Conservation (phyloP, 176 grass and related monocot genomes). For the Cocos nucifera region DNA sequence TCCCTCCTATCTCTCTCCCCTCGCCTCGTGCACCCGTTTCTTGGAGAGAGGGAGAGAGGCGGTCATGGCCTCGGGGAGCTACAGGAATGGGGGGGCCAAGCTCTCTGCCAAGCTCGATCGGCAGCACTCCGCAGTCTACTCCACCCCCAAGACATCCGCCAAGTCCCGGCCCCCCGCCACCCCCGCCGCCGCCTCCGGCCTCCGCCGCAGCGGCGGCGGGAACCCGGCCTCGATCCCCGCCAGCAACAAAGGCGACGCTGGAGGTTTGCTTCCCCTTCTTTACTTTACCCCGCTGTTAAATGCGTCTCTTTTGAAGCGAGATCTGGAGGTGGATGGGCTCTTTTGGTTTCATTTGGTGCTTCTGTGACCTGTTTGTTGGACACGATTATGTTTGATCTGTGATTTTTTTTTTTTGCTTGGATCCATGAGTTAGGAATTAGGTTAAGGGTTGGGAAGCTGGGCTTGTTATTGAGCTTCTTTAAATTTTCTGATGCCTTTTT, state of each 20-base stretch:
- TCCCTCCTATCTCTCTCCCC: too few relatives aligned
- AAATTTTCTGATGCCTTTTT: too few relatives aligned
- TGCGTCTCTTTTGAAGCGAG: too few relatives aligned
- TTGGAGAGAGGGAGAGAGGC: too few relatives aligned
- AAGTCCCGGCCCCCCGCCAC: slow-evolving; percentile 54
- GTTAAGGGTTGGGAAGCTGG: too few relatives aligned
- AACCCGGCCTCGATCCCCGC: slow-evolving; percentile 23
- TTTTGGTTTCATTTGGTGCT: not conserved
- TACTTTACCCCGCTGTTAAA: not conserved
- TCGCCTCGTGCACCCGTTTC: too few relatives aligned
- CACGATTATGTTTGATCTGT: too few relatives aligned
- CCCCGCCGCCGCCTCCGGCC: slow-evolving; percentile 19
- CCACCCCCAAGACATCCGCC: slow-evolving; percentile 57
- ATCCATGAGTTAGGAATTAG: too few relatives aligned
- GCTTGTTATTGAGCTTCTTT: too few relatives aligned
- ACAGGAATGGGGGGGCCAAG: slow-evolving; percentile 44
- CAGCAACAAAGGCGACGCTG: slow-evolving; percentile 35
- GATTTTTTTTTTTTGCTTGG: too few relatives aligned
- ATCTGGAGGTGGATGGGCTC: too few relatives aligned
- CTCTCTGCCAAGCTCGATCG: slow-evolving; percentile 51
- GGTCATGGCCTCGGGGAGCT: slow-evolving; percentile 14
- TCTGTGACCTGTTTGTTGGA: too few relatives aligned
- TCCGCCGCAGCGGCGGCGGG: slow-evolving; percentile 54
- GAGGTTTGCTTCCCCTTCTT: slow-evolving; percentile 36
- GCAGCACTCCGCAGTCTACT: slow-evolving; percentile 30